Base-by-base conservation (phyloP, 108 stramenopile species). In the Aureococcus anophagefferens region DNA sequence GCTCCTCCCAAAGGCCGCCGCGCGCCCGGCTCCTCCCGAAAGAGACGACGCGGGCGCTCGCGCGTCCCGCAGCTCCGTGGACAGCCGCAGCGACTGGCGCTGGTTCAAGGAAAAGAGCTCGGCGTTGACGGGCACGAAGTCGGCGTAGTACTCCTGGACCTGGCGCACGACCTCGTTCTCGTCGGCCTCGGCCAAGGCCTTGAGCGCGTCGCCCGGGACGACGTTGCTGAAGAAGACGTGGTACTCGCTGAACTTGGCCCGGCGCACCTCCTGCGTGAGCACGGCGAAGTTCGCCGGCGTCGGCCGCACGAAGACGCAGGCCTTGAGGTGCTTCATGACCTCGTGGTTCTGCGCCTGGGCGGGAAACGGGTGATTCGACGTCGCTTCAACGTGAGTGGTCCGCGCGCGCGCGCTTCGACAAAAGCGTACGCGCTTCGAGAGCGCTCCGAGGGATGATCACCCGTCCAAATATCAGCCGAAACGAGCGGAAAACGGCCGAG, bases 121-220 rank as follows among this genome's bases (percentile, higher is more conserved):
- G 46, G 90, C 88, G 76, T 97, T 97, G 68, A 99, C 88, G 63
- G 97, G 91, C 44, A 91, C 73, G 80, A 90, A 99, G 76, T 99
- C 98, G 18, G 88, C 95, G 79, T 94, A 98, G 72, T 79, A 84
- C 82, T 99, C 98, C 73, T 97, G 97, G 1, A 99, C 95, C 83
- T 95, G 96, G 65, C 77, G 73, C 30, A 95, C 89, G 29, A 87
- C 76, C 65, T 95, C 93, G 37, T 83, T 79, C 34, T 80, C 80
- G 78, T 99, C 98, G n/a, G 84, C 82, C 69, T 92, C 90, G 16
- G 96, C 95, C 29, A 99, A 74, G 25, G 90, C 74, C 66, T 92
- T 83, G 33, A 99, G 74, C 32, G 93, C 67, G 0, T 77, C 80
- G 0, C 78, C 71, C 31, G 93, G 78, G 0, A 95, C 68, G 69